These are phyloP conservation scores for Drechslera avenae DNA, from an alignment of 2,329 filamentous ascomycete genomes.

Conservation along the genomic window DNA sequence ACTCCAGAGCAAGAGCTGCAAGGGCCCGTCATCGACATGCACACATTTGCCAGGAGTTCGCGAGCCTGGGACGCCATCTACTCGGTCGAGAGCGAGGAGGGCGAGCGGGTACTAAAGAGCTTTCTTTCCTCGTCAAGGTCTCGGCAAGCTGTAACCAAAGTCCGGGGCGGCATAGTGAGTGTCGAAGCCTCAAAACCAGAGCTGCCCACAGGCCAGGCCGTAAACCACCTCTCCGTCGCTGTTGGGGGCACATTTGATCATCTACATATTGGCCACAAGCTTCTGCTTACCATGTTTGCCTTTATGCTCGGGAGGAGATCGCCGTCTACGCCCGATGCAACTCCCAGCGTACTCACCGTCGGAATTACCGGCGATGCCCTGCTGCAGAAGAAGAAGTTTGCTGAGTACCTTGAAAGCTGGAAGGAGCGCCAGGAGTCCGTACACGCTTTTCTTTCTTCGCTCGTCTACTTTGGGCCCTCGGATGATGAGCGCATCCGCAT, in stretches of 20 bases:
- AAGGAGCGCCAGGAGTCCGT: conserved; percentile 70
- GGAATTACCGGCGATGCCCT: conserved; percentile 89
- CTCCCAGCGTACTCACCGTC: conserved; percentile 68
- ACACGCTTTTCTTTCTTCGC: conserved; percentile 69
- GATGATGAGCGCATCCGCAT: conserved; percentile 49
- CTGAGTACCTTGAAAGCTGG: conserved; percentile 82
- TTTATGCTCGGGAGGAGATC: conserved; percentile 64
- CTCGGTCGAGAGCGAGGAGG: conserved; percentile 67
- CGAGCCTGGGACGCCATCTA: conserved; percentile 70
- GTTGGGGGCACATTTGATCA: conserved; percentile 97
- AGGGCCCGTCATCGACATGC: conserved; percentile 59
- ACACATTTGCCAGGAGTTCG: conserved; percentile 54
- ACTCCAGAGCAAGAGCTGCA: conserved; percentile 39
- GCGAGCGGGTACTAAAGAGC: conserved; percentile 61
- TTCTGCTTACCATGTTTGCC: conserved; percentile 87
- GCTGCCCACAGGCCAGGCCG: conserved; percentile 6
- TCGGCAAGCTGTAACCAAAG: conserved; percentile 36
- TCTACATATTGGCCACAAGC: conserved; percentile 91
- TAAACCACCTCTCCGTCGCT: conserved; percentile 68
- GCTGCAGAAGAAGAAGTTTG: conserved; percentile 86
- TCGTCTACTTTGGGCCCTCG: conserved; percentile 63
- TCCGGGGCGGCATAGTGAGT: conserved; percentile 45
- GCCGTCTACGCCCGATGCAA: conserved; percentile 17
- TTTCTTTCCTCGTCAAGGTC: conserved; percentile 46
- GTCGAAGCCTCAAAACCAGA: conserved; percentile 16